These are phyloP conservation scores for Porphyra umbilicalis DNA, from an alignment of 31 red algal species.

Conservation along the genomic window DNA sequence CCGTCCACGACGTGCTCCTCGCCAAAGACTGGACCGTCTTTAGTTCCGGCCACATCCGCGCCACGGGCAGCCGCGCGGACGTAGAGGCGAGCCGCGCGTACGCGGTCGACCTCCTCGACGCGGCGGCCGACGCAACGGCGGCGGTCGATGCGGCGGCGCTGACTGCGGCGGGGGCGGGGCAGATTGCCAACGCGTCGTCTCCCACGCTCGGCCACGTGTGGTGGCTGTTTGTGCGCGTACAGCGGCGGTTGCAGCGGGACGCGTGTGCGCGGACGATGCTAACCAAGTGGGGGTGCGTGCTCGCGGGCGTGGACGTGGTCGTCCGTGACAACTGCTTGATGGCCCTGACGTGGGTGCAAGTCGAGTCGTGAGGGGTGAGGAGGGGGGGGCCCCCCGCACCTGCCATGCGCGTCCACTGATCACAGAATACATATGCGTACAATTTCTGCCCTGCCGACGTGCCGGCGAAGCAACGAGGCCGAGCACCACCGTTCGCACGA, in stretches of 20 bases:
- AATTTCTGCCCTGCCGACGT: too few species aligned
- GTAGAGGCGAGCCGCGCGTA: constrained; percentile 20
- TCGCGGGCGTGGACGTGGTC: constrained; percentile 37
- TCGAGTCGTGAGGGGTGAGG: too few species aligned
- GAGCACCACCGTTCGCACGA: too few species aligned
- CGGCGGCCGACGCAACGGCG: constrained; percentile 3
- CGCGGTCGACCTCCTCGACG: constrained; percentile 27
- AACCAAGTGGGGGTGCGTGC: constrained; percentile 46
- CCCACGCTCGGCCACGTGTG: constrained; percentile 27
- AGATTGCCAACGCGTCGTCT: constrained; percentile 22
- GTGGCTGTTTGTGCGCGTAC: constrained; percentile 18
- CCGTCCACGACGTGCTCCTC: constrained; percentile 22
- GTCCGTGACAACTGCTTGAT: constrained; percentile 22
- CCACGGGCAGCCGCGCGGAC: constrained; percentile 18
- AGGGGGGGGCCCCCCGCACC: too few species aligned
- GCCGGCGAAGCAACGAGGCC: too few species aligned
- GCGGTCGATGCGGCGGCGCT: constrained; percentile 10
- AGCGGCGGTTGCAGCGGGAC: constrained; percentile 11
- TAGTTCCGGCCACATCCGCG: constrained; percentile 29
- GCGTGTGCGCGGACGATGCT: constrained; percentile 35
- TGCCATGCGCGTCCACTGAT: too few species aligned
- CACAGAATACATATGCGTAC: too few species aligned
- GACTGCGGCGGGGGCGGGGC: constrained; percentile 1
- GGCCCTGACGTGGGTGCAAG: too few species aligned
- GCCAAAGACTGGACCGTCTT: constrained; percentile 24